phyloP scores from a whole-genome alignment of 345 rosid genomes.

The Trapa bicornis region DNA sequence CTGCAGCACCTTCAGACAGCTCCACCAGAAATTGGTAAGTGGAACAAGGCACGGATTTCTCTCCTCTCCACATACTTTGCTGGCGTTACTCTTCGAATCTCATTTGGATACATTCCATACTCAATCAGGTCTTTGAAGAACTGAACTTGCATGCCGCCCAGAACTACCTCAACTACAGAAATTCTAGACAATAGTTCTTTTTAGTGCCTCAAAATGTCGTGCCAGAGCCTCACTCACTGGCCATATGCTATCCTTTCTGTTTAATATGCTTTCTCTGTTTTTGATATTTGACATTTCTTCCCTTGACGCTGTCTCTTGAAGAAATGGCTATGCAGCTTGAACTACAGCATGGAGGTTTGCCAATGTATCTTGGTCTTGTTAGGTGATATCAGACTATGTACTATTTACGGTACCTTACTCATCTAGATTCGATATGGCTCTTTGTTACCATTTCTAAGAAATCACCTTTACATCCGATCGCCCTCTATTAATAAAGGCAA shows the following conservation, averaged over 20 bases:
- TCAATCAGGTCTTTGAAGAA: conserved; percentile 53
- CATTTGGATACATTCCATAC: not conserved
- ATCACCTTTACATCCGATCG: too few species aligned
- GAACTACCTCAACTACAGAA: conserved; percentile 21
- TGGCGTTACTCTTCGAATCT: not conserved
- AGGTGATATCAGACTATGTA: too few species aligned
- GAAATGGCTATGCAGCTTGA: not conserved
- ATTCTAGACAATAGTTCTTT: conserved; percentile 8
- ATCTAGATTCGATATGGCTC: too few species aligned
- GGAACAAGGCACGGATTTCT: conserved; percentile 8
- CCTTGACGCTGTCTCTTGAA: not conserved
- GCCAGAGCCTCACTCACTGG: not conserved
- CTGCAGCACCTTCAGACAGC: conserved; percentile 59
- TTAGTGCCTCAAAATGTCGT: not conserved
- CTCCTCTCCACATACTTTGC: not conserved
- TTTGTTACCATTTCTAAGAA: too few species aligned
- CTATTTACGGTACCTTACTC: too few species aligned
- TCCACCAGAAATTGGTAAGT: conserved; percentile 63
- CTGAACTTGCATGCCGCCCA: conserved; percentile 51
- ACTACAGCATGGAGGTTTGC: not conserved
- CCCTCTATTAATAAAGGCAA: too few species aligned
- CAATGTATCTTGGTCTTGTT: not conserved
- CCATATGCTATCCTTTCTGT: not conserved
- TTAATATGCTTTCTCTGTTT: not conserved
- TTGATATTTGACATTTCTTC: not conserved